These are phyloP conservation scores for Nicotiana rustica DNA, from an alignment of 305 asterid species.

Conservation along the genomic window DNA sequence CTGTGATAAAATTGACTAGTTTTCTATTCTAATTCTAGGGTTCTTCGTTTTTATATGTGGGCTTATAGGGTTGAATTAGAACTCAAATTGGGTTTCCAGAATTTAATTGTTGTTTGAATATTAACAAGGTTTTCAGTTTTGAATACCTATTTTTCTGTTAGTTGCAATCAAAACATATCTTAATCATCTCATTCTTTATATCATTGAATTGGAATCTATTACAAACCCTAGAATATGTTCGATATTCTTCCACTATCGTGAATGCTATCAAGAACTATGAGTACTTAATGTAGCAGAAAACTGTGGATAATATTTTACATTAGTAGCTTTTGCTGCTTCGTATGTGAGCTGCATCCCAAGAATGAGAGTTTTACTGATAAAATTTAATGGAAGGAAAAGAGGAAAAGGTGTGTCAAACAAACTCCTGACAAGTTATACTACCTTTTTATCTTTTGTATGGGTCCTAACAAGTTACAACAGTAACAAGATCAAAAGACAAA, in stretches of 20 bases:
- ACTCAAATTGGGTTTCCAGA: not conserved
- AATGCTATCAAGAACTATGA: too few relatives aligned
- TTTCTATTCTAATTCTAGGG: not conserved
- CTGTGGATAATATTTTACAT: not conserved
- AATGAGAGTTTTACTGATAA: conserved; percentile 2
- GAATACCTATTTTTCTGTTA: not conserved
- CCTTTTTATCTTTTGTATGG: not conserved
- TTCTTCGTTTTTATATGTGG: not conserved
- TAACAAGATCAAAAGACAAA: conserved; percentile 1
- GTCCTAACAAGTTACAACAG: not conserved
- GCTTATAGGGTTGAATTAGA: not conserved
- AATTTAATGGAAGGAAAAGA: not conserved
- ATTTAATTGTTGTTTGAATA: not conserved
- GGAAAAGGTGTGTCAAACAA: not conserved
- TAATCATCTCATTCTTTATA: not conserved
- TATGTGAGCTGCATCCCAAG: not conserved
- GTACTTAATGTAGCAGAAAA: not conserved
- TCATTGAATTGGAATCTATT: not conserved
- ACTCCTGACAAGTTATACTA: not conserved
- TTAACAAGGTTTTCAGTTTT: not conserved
- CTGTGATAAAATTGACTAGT: not conserved
- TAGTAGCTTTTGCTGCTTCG: not conserved
- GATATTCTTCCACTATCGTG: too few relatives aligned
- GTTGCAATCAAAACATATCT: not conserved
- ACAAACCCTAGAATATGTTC: not conserved